Percentiles rank a stretch among this genome's conserved stretches.
Conservation (phyloP, 2,329 filamentous ascomycete genomes). For the Trichoderma citrinoviride region DNA sequence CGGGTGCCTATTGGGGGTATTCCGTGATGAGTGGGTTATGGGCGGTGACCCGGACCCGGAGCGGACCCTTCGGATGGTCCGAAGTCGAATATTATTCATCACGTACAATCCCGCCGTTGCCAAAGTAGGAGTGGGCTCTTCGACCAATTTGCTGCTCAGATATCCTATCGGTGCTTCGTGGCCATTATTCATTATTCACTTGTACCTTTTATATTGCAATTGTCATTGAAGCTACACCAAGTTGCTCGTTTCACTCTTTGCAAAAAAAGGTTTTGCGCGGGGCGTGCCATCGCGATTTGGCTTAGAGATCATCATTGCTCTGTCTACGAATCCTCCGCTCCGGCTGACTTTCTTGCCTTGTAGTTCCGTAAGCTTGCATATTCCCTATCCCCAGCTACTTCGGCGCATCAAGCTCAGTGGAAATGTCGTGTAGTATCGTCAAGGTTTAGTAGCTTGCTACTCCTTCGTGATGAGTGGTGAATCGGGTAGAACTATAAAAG, state of each 20-base stretch:
- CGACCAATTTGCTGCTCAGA: neutral
- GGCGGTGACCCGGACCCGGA: neutral
- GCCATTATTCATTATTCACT: neutral
- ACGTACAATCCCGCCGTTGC: neutral
- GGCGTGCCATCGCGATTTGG: neutral
- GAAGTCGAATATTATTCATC: neutral
- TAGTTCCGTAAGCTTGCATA: neutral
- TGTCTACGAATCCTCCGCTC: constrained; percentile 1
- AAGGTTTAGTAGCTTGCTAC: neutral
- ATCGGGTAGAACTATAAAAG: neutral
- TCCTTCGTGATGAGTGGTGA: neutral
- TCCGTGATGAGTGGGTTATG: neutral
- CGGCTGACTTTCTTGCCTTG: neutral
- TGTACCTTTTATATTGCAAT: neutral
- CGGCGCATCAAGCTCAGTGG: neutral
- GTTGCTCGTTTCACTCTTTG: neutral
- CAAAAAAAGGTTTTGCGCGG: neutral
- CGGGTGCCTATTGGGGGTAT: neutral
- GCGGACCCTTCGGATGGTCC: constrained; percentile 13
- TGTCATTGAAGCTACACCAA: neutral
- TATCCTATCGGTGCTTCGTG: neutral
- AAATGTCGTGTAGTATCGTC: neutral
- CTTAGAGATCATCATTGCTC: neutral
- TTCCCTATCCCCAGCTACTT: neutral
- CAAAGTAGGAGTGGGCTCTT: neutral